Evolutionary conservation across 1,139 yeast genomes (phyloP).

Genomic region (Torulaspora globosa): DNA sequence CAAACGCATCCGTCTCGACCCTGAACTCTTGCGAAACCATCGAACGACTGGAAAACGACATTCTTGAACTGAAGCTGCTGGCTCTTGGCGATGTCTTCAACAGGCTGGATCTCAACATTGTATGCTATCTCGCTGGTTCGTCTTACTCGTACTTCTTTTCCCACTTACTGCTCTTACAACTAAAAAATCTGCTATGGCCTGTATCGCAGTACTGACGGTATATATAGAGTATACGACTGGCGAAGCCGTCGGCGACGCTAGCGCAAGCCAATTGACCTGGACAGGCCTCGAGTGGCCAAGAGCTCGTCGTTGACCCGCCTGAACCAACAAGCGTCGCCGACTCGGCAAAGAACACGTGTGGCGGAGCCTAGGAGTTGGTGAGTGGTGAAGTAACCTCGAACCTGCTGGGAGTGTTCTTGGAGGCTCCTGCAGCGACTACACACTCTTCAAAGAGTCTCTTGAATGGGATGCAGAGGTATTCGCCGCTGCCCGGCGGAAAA

Average conservation of each 20-base stretch:
- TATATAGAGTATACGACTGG: not conserved
- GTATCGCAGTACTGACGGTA: not conserved
- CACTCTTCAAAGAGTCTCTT: constrained; percentile 52
- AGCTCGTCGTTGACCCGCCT: not conserved
- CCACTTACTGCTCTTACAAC: not conserved
- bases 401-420: not conserved
- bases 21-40: constrained; percentile 40
- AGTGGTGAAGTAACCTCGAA: constrained; percentile 5
- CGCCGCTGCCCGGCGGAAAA: constrained; percentile 32
- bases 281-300: not conserved
- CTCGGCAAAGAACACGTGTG: constrained; percentile 8
- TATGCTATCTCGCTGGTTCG: not conserved
- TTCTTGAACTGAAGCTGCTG: not conserved
- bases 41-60: constrained; percentile 7
- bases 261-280: not conserved
- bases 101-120: constrained; percentile 4
- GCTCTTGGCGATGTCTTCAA: constrained; percentile 4
- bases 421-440: constrained; percentile 17
- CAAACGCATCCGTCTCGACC: constrained; percentile 92
- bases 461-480: constrained; percentile 52
- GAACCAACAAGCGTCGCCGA: constrained; percentile 4
- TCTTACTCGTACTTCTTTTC: not conserved
- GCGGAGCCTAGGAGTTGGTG: constrained; percentile 2
- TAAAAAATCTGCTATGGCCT: not conserved
- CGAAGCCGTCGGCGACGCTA: no score